phyloP scores from a whole-genome alignment of 2,329 filamentous ascomycete genomes.

The Cercospora sp. region DNA sequence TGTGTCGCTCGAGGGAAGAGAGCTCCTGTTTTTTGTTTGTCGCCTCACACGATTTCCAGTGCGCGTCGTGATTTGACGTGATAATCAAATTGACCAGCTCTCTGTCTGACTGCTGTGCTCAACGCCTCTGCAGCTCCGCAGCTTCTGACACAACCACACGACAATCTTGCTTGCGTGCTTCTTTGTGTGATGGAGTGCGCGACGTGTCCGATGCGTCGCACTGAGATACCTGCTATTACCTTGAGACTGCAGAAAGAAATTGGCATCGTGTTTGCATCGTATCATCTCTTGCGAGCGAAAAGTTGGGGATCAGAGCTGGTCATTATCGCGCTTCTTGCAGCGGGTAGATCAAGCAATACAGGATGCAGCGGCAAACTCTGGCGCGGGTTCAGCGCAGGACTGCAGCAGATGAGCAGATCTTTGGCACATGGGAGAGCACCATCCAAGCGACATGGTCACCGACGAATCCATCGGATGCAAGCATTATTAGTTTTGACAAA shows the following conservation, averaged over 20 bases:
- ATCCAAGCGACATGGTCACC: conserved; percentile 7
- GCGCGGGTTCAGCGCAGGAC: not conserved
- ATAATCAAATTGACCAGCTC: not conserved
- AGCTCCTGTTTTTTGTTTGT: not conserved
- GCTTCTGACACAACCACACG: not conserved
- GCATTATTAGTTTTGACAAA: conserved; percentile 11
- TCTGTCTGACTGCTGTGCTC: not conserved
- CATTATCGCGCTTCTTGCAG: not conserved
- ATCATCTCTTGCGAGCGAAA: not conserved
- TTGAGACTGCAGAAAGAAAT: not conserved
- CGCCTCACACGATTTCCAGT: not conserved
- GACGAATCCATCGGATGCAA: conserved; percentile 4
- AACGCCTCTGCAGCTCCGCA: not conserved
- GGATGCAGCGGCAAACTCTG: not conserved
- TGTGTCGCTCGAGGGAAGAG: not conserved
- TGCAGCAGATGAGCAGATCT: not conserved
- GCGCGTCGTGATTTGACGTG: not conserved
- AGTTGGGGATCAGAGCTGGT: not conserved
- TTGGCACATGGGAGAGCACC: conserved; percentile 12
- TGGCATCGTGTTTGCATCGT: not conserved
- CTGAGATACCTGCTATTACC: not conserved
- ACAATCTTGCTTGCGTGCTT: not conserved
- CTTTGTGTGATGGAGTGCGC: not conserved
- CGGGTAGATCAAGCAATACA: not conserved
- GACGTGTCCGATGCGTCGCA: not conserved